Percentiles rank a stretch among this genome's conserved stretches.
These are phyloP conservation scores for Lomentospora prolificans DNA, from an alignment of 2,329 filamentous ascomycete species.

Conservation along the genomic window DNA sequence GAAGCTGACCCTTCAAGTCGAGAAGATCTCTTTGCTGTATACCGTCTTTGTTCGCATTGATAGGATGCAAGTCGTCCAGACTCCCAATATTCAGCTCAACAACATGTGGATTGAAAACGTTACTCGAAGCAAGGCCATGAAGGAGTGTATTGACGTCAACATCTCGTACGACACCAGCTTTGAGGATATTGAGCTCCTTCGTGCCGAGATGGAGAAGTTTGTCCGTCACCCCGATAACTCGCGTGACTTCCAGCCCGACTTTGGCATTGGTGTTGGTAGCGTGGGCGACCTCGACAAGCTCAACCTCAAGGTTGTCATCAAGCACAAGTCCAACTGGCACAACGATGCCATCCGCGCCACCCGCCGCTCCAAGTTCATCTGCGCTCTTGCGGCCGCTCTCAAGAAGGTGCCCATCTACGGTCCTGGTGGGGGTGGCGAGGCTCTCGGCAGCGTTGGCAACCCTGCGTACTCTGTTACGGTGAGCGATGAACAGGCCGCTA, in stretches of 20 bases:
- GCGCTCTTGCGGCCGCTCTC: constrained; percentile 74
- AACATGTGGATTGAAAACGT: constrained; percentile 93
- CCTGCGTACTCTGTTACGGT: constrained; percentile 75
- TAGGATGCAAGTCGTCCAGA: constrained; percentile 65
- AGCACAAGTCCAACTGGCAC: constrained; percentile 88
- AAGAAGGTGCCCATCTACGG: constrained; percentile 79
- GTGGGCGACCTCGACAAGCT: constrained; percentile 85
- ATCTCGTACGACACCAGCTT: constrained; percentile 81
- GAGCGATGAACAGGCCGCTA: constrained; percentile 55
- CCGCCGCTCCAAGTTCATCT: constrained; percentile 93
- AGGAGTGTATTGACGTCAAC: constrained; percentile 69
- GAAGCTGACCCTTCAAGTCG: constrained; percentile 64
- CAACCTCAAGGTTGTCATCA: constrained; percentile 70
- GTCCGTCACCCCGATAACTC: constrained; percentile 75
- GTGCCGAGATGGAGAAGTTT: constrained; percentile 75
- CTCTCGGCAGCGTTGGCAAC: constrained; percentile 58
- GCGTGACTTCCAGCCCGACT: constrained; percentile 81
- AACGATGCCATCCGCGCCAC: constrained; percentile 74
- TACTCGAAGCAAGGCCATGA: constrained; percentile 83
- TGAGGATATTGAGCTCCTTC: constrained; percentile 79
- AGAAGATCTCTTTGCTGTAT: constrained; percentile 89
- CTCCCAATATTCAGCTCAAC: constrained; percentile 89
- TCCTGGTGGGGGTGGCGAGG: constrained; percentile 61
- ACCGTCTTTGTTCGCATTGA: constrained; percentile 81
- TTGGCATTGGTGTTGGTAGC: constrained; percentile 67